These are phyloP conservation scores for Globisporangium splendens DNA, from an alignment of 352 stramenopile genomes.

Conservation along the genomic window DNA sequence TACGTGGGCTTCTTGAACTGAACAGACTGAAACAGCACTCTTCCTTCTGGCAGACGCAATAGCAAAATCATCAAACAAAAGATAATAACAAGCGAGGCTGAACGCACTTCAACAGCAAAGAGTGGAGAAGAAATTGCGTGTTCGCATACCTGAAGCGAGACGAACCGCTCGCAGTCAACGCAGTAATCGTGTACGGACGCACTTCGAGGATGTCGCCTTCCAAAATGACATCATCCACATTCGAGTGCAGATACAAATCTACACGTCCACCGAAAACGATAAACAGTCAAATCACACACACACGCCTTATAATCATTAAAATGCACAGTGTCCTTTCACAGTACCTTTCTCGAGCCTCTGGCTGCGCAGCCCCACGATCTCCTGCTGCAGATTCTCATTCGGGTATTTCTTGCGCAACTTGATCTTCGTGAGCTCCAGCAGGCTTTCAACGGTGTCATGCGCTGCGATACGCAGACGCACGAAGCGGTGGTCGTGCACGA, in stretches of 20 bases:
- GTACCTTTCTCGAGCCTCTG: constrained; percentile 6
- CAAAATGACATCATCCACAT: constrained; percentile 3
- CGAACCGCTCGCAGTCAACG: background rate
- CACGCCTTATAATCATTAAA: background rate
- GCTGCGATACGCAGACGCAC: constrained; percentile 2
- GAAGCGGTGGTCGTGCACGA: constrained; percentile 4
- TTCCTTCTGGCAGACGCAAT: background rate
- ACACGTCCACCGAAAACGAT: background rate
- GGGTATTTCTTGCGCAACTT: constrained; percentile 10
- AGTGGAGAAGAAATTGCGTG: background rate
- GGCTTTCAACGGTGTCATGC: constrained; percentile 3
- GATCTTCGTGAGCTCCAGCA: constrained; percentile 7
- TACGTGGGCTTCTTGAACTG: background rate
- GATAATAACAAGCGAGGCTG: background rate
- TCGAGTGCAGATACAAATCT: constrained; percentile 6
- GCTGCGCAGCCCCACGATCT: constrained; percentile 5
- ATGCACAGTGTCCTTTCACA: background rate
- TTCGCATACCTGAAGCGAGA: background rate
- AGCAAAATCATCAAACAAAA: background rate
- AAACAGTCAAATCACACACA: background rate
- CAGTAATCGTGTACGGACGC: constrained; percentile 17
- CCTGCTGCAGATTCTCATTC: background rate
- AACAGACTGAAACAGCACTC: background rate
- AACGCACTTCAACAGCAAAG: background rate
- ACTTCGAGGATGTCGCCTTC: constrained; percentile 21